Base-by-base conservation (phyloP, 352 stramenopile genomes). In the Phytophthora macrochlamydospora region DNA sequence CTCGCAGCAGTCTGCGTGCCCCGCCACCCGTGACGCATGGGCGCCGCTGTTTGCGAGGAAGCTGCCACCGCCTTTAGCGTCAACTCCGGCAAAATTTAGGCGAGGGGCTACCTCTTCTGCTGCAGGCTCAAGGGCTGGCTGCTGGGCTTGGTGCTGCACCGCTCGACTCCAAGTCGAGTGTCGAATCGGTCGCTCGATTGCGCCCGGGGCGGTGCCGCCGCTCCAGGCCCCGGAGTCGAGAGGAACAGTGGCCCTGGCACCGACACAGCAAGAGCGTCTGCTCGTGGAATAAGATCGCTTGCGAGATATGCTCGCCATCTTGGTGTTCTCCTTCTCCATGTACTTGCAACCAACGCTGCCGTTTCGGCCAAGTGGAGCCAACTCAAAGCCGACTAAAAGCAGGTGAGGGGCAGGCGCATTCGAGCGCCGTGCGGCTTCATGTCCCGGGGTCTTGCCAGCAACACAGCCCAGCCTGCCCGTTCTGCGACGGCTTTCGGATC, bases 151-250 rank as follows among this genome's bases (percentile, higher is more conserved):
- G 14, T 45, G 42, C 44, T 62, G 65, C 57, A 73, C 49, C 56
- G 56, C 46, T 37, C 35, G 9, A n/a, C 46, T 51, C 45, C 8
- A 24, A 24, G 18, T 49, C 14, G 50, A 69, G 65, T 71, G 69
- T 73, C 69, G 69, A 70, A 62, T 71, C 65, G 64, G 64, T 76
- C 59, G 69, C 65, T 58, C 32, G n/a, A 57, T 76, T 73, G 69
- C 51, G 59, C 1, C 18, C 9, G 29, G 48, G 28, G 46, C 46
- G 30, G 46, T 38, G 46, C 43, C 43, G 43, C 43, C 13, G 43
- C 9, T 49, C 12, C 9, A 49, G 43, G 2, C 43, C 18, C 18
- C 18, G 18, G 18, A 24, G 18, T 24, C 18, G 18, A 24, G 18
- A 24, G 18, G 18, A 24, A 24, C 18, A 24, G 18, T 24, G 18